A percentile compares a stretch with the other conserved stretches of the same genome.
These are phyloP conservation scores for Jatropha curcas DNA, from an alignment of 345 rosid species.

Conservation along the genomic window DNA sequence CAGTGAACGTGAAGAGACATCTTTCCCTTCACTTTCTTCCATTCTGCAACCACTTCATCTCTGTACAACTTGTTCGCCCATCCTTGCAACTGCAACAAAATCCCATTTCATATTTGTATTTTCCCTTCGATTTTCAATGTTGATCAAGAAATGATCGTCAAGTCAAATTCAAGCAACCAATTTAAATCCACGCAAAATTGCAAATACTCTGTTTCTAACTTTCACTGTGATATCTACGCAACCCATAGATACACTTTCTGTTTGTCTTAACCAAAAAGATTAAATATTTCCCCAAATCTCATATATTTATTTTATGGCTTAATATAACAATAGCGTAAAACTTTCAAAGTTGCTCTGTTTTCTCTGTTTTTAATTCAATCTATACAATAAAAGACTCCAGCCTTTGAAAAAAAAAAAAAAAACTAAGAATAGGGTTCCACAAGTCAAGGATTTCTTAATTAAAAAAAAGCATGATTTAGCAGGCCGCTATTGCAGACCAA, in stretches of 20 bases:
- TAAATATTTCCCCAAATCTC: background rate
- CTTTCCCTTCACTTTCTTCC: constrained; percentile 91
- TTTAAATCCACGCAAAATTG: background rate
- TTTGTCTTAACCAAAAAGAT: background rate
- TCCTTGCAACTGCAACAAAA: constrained; percentile 71
- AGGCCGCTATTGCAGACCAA: background rate
- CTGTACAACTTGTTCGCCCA: constrained; percentile 84
- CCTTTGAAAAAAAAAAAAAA: background rate
- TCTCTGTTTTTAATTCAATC: background rate
- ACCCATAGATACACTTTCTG: background rate
- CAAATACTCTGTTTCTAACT: background rate
- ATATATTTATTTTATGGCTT: background rate
- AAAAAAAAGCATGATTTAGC: background rate
- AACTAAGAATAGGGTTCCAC: background rate
- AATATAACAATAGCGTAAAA: background rate
- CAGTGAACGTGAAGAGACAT: constrained; percentile 99
- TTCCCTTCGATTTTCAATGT: background rate
- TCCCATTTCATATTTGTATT: constrained; percentile 9
- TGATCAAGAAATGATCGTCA: background rate
- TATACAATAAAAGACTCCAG: background rate
- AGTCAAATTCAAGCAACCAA: background rate
- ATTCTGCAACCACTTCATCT: constrained; percentile 96
- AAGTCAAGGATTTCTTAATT: background rate
- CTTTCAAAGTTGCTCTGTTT: constrained; percentile 12
- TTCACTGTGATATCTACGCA: too few relatives aligned